Conservation (phyloP, 1,139 yeast genomes). For the Debaryomyces sp. region DNA sequence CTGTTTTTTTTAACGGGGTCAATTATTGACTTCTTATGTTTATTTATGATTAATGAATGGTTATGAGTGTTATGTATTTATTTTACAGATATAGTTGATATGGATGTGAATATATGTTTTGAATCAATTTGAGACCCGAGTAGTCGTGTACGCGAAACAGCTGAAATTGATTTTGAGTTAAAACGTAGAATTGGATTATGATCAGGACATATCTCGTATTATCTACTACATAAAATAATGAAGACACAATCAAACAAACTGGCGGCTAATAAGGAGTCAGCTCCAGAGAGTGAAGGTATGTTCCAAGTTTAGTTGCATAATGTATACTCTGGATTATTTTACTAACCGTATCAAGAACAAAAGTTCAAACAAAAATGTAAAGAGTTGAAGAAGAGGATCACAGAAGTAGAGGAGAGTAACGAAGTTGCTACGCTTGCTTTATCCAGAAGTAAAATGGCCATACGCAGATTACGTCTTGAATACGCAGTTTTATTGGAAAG, state of each 20-base stretch:
- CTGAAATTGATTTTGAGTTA: background rate
- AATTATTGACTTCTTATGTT: background rate
- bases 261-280: slow-evolving; percentile 27
- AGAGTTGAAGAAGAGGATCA: slow-evolving; percentile 71
- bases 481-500: slow-evolving; percentile 79
- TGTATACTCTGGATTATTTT: background rate
- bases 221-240: slow-evolving; percentile 4
- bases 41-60: background rate
- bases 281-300: slow-evolving; percentile 49
- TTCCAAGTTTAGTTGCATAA: slow-evolving; percentile 6
- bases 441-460: slow-evolving; percentile 73
- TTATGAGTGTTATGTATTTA: background rate
- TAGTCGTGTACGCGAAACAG: slow-evolving; percentile 4
- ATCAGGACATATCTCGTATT: background rate
- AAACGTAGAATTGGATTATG: background rate
- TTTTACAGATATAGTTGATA: background rate
- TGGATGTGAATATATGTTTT: background rate
- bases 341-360: slow-evolving; percentile 32
- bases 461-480: slow-evolving; percentile 80
- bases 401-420: slow-evolving; percentile 77
- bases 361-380: slow-evolving; percentile 62
- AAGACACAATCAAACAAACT: slow-evolving; percentile 13
- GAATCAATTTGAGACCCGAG: background rate
- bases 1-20: background rate
- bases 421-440: slow-evolving; percentile 79